A percentile compares a stretch with the other conserved stretches of the same genome.
These are phyloP conservation scores for Trypanosoma mega DNA, from an alignment of 208 protist species.

Conservation along the genomic window DNA sequence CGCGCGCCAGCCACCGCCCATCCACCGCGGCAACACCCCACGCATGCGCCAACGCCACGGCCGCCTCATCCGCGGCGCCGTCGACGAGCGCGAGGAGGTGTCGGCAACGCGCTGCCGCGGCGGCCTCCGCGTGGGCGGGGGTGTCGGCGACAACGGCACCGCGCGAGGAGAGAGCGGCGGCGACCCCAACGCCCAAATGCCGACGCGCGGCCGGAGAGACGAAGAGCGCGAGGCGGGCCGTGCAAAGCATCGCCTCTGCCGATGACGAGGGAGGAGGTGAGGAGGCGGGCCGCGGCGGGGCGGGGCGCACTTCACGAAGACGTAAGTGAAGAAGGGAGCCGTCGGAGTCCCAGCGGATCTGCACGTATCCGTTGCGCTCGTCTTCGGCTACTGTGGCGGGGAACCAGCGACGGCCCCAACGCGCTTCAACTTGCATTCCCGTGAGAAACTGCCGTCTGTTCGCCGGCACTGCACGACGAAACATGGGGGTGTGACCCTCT, in stretches of 20 bases:
- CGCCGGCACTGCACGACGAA: slow-evolving; percentile 1
- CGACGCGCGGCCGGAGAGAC: too few species aligned
- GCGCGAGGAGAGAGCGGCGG: too few species aligned
- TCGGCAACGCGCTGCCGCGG: too few species aligned
- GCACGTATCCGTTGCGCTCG: slow-evolving; percentile 57
- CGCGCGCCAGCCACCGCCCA: slow-evolving; percentile 34
- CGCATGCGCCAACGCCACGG: slow-evolving; percentile 36
- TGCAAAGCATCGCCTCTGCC: too few species aligned
- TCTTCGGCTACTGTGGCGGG: slow-evolving; percentile 39
- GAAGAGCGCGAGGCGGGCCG: too few species aligned
- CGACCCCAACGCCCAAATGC: too few species aligned
- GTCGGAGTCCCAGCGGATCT: slow-evolving; percentile 64
- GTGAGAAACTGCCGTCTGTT: slow-evolving; percentile 2
- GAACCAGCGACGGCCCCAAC: slow-evolving; percentile 60
- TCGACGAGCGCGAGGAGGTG: too few species aligned
- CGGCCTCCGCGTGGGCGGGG: too few species aligned
- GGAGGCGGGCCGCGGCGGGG: too few species aligned
- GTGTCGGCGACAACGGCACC: too few species aligned
- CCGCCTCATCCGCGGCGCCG: too few species aligned
- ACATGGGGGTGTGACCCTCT: slow-evolving; percentile 17
- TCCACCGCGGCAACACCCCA: slow-evolving; percentile 47
- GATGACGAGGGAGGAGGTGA: background rate
- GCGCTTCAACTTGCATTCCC: slow-evolving; percentile 53
- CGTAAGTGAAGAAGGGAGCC: slow-evolving; percentile 51
- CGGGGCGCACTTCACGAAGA: slow-evolving; percentile 46